A percentile compares a stretch with the other conserved stretches of the same genome.
Evolutionary conservation across 2,329 filamentous ascomycete species (phyloP).

Genomic region (Monosporascus cannonballus): DNA sequence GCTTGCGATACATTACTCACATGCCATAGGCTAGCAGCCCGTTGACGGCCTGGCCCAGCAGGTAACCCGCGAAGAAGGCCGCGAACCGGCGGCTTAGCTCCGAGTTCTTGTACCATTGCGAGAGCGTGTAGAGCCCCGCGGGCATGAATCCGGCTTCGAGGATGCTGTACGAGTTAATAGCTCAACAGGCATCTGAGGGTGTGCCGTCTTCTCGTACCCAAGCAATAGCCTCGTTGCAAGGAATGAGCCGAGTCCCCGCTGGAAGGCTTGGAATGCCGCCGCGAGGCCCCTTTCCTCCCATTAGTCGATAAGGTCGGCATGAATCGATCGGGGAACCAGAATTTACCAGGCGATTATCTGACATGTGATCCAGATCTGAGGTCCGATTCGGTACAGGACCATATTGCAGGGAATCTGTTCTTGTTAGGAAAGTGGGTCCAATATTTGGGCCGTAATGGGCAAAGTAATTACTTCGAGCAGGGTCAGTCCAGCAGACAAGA

Average conservation of each 20-base stretch:
- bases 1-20: conserved; percentile 22
- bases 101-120: conserved; percentile 35
- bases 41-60: conserved; percentile 30
- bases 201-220: conserved; percentile 17
- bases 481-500: background rate
- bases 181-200: conserved; percentile 27
- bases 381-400: conserved; percentile 38
- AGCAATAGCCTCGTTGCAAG: conserved; percentile 13
- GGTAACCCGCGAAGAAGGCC: conserved; percentile 35
- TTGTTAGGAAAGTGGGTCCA: conserved; percentile 29
- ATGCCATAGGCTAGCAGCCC: conserved; percentile 18
- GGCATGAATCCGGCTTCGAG: conserved; percentile 34
- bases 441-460: conserved; percentile 31
- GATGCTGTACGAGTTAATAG: conserved; percentile 29
- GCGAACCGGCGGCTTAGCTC: conserved; percentile 34
- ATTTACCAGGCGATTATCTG: conserved; percentile 35
- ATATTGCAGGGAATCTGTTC: conserved; percentile 39
- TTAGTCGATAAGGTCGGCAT: conserved; percentile 9
- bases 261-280: conserved; percentile 29
- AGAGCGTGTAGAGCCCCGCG: conserved; percentile 29
- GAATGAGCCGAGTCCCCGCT: conserved; percentile 19
- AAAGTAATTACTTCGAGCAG: conserved; percentile 37
- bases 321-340: conserved; percentile 20
- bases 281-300: background rate
- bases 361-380: conserved; percentile 38